Evolutionary conservation across 1,284 basidiomycete genomes (phyloP), one percentile per base, ranked within the genome.

Genomic region (Apiotrichum domesticum): DNA sequence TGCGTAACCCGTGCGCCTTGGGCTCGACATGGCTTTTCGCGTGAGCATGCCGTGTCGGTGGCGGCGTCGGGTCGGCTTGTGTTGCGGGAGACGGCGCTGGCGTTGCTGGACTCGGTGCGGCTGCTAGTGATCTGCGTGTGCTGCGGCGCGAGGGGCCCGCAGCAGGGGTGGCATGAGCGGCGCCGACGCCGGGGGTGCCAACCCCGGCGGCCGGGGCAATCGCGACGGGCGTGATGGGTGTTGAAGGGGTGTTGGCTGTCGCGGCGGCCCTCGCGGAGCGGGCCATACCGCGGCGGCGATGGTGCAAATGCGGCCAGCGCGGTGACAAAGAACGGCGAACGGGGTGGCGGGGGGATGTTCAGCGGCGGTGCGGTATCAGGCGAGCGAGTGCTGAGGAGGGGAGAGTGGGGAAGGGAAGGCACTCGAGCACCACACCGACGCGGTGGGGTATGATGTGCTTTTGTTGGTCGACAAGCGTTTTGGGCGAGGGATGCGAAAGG

Each of bases 1-100:
- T 74, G 21, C 73, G 58, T 48, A 72, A 49, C 11, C 64, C 69
- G 59, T 74, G 73, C 35, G 67, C 58, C 63, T 72, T 73, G 7
- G 66, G 55, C 51, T 67, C 70, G 35, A 71, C 60, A 33, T 54
- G 40, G 32, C 32, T 49, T 52, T 61, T 57, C 6, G 55, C 6
- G 41, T 42, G 41, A 15, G 41, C 14, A 44, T 41, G 39, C 29
- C 48, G 32, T 11, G 42, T 8, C 33, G 45, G n/a, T 50, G 15
- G 11, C 37, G 37, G 37, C 37, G 13, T 39, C 37, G 13, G 13
- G 4, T 39, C 37, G 29, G 29, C 37, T 4, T 3, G 13, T 9
- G 9, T 13, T 13, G 50, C 51, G 2, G 50, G 35, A 11, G 50
- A 32, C 14, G 51, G 15, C 13, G 52, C 37, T 42, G 53, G 6